Evolutionary conservation across 495 filamentous ascomycete species (phyloP).

Genomic region (Lasiosphaeriaceae sp.): DNA sequence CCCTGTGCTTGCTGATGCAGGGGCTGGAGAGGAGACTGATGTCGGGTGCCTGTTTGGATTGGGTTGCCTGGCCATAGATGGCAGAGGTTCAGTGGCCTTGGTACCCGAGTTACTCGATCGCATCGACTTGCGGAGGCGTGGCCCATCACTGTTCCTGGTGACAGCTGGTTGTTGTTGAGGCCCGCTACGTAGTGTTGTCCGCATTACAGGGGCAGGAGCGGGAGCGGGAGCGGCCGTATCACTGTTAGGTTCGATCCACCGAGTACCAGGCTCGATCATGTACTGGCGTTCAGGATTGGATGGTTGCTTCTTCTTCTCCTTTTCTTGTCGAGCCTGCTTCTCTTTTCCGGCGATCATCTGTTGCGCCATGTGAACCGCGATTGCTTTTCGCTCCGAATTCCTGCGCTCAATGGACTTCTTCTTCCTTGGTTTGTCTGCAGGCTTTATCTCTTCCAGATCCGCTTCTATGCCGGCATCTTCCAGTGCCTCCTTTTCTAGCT

Average conservation of each 20-base stretch:
- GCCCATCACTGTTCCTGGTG: not conserved
- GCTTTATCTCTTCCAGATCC: constrained; percentile 36
- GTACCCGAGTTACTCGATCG: constrained; percentile 9
- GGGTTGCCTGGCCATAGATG: not conserved
- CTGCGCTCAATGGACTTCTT: constrained; percentile 36
- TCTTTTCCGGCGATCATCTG: constrained; percentile 22
- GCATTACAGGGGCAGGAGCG: constrained; percentile 10
- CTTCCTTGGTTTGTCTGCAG: constrained; percentile 31
- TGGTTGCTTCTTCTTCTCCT: not conserved
- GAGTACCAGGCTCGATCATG: constrained; percentile 42
- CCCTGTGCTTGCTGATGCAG: not conserved
- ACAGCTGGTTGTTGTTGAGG: constrained; percentile 10
- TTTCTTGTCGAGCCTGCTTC: not conserved
- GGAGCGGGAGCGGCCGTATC: constrained; percentile 6
- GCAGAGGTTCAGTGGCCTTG: not conserved
- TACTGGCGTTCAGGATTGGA: constrained; percentile 29
- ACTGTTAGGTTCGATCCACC: constrained; percentile 16
- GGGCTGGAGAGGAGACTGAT: constrained; percentile 8
- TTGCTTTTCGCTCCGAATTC: constrained; percentile 25
- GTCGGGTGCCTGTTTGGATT: not conserved
- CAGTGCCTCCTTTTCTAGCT: constrained; percentile 52
- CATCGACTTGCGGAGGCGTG: constrained; percentile 30
- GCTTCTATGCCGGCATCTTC: constrained; percentile 45
- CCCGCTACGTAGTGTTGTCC: constrained; percentile 20
- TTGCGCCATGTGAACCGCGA: constrained; percentile 25